phyloP scores from a whole-genome alignment of 176 grass and related monocot species.

The Musa beccarii region DNA sequence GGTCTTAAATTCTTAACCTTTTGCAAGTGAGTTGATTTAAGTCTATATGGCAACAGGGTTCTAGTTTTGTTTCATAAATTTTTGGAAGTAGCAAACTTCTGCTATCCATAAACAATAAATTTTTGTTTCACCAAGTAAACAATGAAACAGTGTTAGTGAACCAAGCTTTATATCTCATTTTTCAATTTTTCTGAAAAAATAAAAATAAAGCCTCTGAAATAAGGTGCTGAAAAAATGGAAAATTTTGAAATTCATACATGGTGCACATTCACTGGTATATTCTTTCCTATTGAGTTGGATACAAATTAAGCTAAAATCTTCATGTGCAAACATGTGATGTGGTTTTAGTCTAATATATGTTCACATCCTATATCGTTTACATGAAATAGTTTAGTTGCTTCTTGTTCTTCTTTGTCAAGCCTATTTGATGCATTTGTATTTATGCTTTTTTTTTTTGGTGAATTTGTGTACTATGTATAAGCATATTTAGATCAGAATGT shows the following conservation, averaged over 20 bases:
- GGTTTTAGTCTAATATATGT: not conserved
- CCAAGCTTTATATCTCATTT: no score
- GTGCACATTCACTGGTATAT: not conserved
- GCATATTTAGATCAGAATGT: not conserved
- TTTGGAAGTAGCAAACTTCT: no score
- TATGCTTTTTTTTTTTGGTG: not conserved
- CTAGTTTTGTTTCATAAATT: no score
- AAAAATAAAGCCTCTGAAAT: no score
- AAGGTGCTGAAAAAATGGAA: not conserved
- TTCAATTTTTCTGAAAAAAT: no score
- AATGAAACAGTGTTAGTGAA: no score
- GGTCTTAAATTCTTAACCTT: no score
- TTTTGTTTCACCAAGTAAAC: no score
- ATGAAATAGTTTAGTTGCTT: not conserved
- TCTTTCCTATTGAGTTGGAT: not conserved
- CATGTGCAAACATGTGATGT: not conserved
- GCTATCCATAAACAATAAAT: no score
- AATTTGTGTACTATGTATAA: not conserved
- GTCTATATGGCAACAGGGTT: no score
- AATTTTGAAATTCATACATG: not conserved
- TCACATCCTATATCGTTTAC: not conserved
- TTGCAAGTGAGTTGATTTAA: no score
- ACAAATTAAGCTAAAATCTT: not conserved
- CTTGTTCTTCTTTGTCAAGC: not conserved
- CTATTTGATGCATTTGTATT: not conserved